These are phyloP conservation scores for Crassisporium funariophilum DNA, from an alignment of 768 basidiomycete species.

Conservation along the genomic window DNA sequence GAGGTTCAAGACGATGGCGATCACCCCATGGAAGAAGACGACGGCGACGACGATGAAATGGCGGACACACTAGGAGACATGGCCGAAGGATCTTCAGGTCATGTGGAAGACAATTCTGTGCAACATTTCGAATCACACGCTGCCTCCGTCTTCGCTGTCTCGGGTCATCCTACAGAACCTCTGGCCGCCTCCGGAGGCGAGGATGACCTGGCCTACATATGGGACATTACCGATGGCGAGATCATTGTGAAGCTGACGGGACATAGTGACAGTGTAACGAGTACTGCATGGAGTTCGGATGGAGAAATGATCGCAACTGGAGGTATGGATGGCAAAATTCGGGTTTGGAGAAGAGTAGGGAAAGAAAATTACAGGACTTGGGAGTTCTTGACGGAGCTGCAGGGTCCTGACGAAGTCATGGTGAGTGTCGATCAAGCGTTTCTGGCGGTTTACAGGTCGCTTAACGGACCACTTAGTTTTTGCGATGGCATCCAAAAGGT, in stretches of 20 bases:
- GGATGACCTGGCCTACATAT: conserved; percentile 93
- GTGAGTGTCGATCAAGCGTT: conserved; percentile 46
- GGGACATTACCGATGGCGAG: conserved; percentile 83
- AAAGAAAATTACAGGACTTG: conserved; percentile 75
- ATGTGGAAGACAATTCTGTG: conserved; percentile 61
- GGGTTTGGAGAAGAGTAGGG: conserved; percentile 88
- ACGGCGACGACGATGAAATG: conserved; percentile 53
- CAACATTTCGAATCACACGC: conserved; percentile 70
- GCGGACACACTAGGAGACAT: conserved; percentile 44
- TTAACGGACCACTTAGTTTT: conserved; percentile 57
- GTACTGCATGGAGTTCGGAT: conserved; percentile 78
- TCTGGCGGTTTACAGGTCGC: not conserved
- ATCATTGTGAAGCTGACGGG: conserved; percentile 84
- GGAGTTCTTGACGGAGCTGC: conserved; percentile 93
- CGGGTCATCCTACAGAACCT: conserved; percentile 80
- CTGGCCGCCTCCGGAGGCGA: conserved; percentile 93
- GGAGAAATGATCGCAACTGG: conserved; percentile 95
- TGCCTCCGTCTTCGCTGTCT: conserved; percentile 81
- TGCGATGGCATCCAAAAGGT: conserved; percentile 97
- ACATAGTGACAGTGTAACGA: conserved; percentile 89
- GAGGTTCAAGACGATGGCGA: conserved; percentile 71
- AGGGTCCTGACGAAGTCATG: conserved; percentile 95
- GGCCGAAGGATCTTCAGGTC: conserved; percentile 40
- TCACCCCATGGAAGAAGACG: conserved; percentile 72
- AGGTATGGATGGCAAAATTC: conserved; percentile 96